Percentiles rank a stretch among this genome's conserved stretches.
These are phyloP conservation scores for Saccharomycopsis amapae DNA, from an alignment of 805 yeast species.

Conservation along the genomic window DNA sequence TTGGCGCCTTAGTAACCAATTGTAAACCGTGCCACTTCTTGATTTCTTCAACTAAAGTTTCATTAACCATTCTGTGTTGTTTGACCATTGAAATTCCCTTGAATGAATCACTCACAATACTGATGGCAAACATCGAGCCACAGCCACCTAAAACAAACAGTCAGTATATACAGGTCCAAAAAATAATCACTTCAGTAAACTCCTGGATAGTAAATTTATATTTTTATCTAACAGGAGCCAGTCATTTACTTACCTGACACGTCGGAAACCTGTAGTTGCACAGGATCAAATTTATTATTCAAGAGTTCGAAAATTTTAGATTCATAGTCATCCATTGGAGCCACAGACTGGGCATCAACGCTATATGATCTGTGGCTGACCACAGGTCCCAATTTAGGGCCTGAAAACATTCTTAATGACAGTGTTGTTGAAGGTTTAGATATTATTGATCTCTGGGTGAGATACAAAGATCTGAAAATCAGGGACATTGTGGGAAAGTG, in stretches of 20 bases:
- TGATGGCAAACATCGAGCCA: constrained; percentile 95
- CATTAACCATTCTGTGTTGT: constrained; percentile 88
- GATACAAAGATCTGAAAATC: too few species aligned
- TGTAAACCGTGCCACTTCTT: constrained; percentile 93
- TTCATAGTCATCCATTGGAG: constrained; percentile 21
- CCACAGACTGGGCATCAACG: constrained; percentile 14
- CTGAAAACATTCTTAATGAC: too few species aligned
- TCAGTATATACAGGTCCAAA: neutral
- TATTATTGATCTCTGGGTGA: too few species aligned
- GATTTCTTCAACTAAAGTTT: constrained; percentile 74
- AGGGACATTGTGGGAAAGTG: too few species aligned
- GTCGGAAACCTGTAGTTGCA: constrained; percentile 14
- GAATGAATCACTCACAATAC: constrained; percentile 64
- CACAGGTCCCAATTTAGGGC: too few species aligned
- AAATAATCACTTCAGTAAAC: neutral
- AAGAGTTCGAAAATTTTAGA: constrained; percentile 15
- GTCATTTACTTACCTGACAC: constrained; percentile 15
- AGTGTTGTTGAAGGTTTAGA: too few species aligned
- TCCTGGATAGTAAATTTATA: neutral
- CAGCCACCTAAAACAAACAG: constrained; percentile 60
- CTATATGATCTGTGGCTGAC: constrained; percentile 11
- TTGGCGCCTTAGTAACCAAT: constrained; percentile 57
- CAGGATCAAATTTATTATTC: constrained; percentile 18
- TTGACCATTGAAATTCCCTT: constrained; percentile 78
- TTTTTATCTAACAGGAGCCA: neutral